A percentile compares a stretch with the other conserved stretches of the same genome.
Evolutionary conservation across 2,329 filamentous ascomycete species (phyloP).

Genomic region (Fusarium circinatum): DNA sequence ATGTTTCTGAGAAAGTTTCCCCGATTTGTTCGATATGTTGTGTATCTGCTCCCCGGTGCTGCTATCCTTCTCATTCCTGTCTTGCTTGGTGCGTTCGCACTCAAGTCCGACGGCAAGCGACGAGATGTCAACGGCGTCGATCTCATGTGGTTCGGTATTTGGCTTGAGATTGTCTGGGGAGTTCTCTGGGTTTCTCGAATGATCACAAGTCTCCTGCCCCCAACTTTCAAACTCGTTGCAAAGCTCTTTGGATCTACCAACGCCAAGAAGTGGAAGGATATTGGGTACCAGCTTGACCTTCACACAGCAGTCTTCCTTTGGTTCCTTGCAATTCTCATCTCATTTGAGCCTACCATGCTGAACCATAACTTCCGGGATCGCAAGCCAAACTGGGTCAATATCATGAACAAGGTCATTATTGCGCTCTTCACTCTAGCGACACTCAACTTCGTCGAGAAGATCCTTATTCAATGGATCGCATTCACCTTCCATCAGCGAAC

Average conservation of each 20-base stretch:
- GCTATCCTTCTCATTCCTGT: conserved; percentile 59
- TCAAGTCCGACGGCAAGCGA: conserved; percentile 47
- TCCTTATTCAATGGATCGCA: conserved; percentile 93
- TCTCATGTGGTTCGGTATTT: conserved; percentile 92
- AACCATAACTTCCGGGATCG: conserved; percentile 52
- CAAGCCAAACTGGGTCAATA: conserved; percentile 75
- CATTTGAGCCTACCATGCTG: conserved; percentile 84
- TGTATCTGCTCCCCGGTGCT: conserved; percentile 60
- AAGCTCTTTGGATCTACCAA: conserved; percentile 84
- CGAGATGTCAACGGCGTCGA: conserved; percentile 70
- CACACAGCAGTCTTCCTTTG: conserved; percentile 90
- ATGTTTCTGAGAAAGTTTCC: conserved; percentile 60
- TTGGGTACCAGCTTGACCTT: conserved; percentile 86
- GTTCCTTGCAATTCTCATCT: conserved; percentile 87
- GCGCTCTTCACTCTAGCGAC: conserved; percentile 81
- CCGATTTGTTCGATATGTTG: conserved; percentile 59
- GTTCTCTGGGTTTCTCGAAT: conserved; percentile 82
- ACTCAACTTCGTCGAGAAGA: conserved; percentile 90
- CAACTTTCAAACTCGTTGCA: conserved; percentile 62
- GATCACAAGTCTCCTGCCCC: conserved; percentile 61
- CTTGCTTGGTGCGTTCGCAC: conserved; percentile 55
- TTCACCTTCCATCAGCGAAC: conserved; percentile 92
- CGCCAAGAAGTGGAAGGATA: conserved; percentile 91
- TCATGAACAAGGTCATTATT: conserved; percentile 87
- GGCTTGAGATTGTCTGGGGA: conserved; percentile 93